Evolutionary conservation across 257 asterid genomes (phyloP).

Genomic region (Primulina huaijiensis): DNA sequence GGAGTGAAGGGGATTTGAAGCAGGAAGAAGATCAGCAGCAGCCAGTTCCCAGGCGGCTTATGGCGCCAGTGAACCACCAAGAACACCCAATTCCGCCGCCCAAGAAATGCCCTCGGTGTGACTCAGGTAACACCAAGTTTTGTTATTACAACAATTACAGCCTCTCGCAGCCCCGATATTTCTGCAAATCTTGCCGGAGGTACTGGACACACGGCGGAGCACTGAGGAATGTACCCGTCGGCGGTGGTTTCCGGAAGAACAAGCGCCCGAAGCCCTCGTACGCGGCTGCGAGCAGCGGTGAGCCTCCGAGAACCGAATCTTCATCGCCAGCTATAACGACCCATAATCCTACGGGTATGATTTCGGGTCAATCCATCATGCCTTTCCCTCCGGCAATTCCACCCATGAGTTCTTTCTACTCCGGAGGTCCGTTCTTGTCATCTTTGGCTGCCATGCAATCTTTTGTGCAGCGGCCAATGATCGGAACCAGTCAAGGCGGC

Average conservation of each 20-base stretch:
- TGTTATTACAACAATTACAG: constrained; percentile 39
- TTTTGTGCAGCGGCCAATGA: neutral
- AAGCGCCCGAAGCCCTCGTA: constrained; percentile 19
- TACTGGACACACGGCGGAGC: constrained; percentile 44
- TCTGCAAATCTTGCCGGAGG: constrained; percentile 38
- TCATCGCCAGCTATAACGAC: constrained; percentile 2
- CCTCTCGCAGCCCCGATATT: constrained; percentile 35
- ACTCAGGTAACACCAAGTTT: constrained; percentile 34
- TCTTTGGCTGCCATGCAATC: neutral
- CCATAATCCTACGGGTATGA: neutral
- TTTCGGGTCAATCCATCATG: constrained; percentile 8
- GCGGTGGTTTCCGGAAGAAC: constrained; percentile 35
- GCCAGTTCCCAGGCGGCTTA: constrained; percentile 25
- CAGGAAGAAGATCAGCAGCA: constrained; percentile 26
- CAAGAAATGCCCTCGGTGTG: constrained; percentile 36
- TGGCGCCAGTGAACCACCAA: constrained; percentile 28
- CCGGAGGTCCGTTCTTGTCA: constrained; percentile 25
- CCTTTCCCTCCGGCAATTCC: neutral
- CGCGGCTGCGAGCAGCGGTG: constrained; percentile 22
- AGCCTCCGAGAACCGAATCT: constrained; percentile 23
- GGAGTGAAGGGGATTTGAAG: constrained; percentile 18
- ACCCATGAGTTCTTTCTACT: constrained; percentile 20
- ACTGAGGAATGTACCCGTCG: constrained; percentile 39
- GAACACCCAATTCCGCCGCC: constrained; percentile 23
- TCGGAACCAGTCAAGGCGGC: constrained; percentile 16